Evolutionary conservation across 78 protist genomes (phyloP).

Genomic region (Cavenderia fasciculata): DNA sequence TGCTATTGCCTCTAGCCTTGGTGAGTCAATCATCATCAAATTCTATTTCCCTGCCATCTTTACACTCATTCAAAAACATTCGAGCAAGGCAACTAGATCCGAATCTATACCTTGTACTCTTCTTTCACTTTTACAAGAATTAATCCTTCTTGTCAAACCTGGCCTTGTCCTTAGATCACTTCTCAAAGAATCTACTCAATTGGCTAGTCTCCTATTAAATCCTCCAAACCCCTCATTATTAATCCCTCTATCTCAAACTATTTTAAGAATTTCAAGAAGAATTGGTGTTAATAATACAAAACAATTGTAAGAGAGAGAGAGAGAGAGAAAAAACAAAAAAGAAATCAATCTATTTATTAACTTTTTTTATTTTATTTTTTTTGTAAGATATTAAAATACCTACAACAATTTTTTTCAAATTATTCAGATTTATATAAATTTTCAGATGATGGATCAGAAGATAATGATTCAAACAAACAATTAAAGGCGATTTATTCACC

Average conservation of each 20-base stretch:
- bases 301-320: neutral
- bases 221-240: slow-evolving; percentile 58
- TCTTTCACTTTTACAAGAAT: slow-evolving; percentile 45
- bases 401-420: slow-evolving; percentile 58
- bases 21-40: slow-evolving; percentile 50
- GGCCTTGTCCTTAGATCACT: slow-evolving; percentile 52
- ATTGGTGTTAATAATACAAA: slow-evolving; percentile 68
- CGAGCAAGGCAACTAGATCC: slow-evolving; percentile 61
- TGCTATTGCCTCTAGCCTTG: slow-evolving; percentile 49
- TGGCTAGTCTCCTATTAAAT: slow-evolving; percentile 33
- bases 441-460: slow-evolving; percentile 9
- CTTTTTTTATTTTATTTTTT: too few relatives aligned
- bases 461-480: slow-evolving; percentile 23
- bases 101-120: slow-evolving; percentile 73
- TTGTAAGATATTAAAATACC: slow-evolving; percentile 49
- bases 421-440: slow-evolving; percentile 47
- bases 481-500: slow-evolving; percentile 55
- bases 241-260: slow-evolving; percentile 59
- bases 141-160: slow-evolving; percentile 55
- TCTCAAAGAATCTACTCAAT: slow-evolving; percentile 37
- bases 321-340: neutral
- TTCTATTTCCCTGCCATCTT: slow-evolving; percentile 70
- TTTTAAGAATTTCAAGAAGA: slow-evolving; percentile 27
- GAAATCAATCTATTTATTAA: neutral
- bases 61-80: slow-evolving; percentile 54